Evolutionary conservation across 225 moss, liverwort and hornwort genomes (phyloP).

Genomic region (Sphagnum tenellum): DNA sequence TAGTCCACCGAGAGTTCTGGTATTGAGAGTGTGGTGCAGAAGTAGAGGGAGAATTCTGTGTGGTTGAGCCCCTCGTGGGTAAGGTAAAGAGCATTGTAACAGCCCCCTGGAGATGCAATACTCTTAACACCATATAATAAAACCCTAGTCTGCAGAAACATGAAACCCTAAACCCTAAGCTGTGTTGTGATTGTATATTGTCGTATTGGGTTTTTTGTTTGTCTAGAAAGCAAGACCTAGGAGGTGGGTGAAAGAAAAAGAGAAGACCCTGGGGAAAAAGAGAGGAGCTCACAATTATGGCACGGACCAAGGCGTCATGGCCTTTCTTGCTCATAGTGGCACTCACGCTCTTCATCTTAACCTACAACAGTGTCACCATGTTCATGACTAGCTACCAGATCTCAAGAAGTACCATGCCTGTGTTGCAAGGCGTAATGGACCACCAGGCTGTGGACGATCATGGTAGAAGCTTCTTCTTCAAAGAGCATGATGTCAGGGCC

Average conservation of each 20-base stretch:
- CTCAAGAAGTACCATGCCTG: conserved; percentile 2
- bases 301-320: conserved; percentile 7
- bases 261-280: too few species aligned
- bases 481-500: neutral
- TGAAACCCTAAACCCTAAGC: too few species aligned
- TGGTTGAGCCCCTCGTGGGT: too few species aligned
- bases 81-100: too few species aligned
- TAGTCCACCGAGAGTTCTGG: too few species aligned
- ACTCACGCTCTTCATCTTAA: conserved; percentile 40
- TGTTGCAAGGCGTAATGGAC: neutral
- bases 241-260: too few species aligned
- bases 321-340: conserved; percentile 48
- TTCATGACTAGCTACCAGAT: conserved; percentile 26
- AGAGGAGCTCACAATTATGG: neutral
- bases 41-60: neutral
- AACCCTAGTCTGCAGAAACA: too few species aligned
- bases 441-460: neutral
- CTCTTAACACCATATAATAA: too few species aligned
- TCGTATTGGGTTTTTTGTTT: too few species aligned
- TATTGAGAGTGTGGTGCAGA: neutral
- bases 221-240: too few species aligned
- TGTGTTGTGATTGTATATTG: too few species aligned
- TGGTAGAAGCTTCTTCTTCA: conserved; percentile 21
- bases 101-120: too few species aligned
- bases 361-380: conserved; percentile 66